A percentile compares a stretch with the other conserved stretches of the same genome.
phyloP scores from a whole-genome alignment of 192 early-diverging fungal genomes.

The Coemansia interrupta region DNA sequence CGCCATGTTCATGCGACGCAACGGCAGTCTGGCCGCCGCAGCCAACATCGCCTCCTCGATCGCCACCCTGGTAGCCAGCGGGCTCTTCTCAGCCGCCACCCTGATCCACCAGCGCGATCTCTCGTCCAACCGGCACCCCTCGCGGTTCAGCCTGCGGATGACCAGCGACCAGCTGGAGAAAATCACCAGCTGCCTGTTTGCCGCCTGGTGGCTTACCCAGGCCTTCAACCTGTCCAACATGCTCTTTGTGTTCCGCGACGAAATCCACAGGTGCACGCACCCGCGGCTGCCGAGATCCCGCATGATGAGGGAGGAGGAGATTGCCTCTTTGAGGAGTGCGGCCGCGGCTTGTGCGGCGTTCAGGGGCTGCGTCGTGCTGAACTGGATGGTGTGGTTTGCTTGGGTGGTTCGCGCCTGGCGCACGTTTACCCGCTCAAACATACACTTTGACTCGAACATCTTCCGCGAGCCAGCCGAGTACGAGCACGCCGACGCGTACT shows the following conservation, averaged over 20 bases:
- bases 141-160: conserved; percentile 24
- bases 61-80: conserved; percentile 23
- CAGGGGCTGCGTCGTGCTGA: conserved; percentile 33
- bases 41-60: conserved; percentile 23
- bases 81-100: conserved; percentile 21
- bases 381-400: conserved; percentile 35
- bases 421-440: conserved; percentile 23
- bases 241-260: conserved; percentile 40
- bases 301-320: background rate
- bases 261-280: conserved; percentile 27
- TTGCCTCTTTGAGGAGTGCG: background rate
- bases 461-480: conserved; percentile 28
- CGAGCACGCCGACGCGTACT: conserved; percentile 14
- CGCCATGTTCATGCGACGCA: conserved; percentile 40
- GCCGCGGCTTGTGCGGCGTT: conserved; percentile 34
- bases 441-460: conserved; percentile 45
- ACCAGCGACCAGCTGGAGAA: conserved; percentile 18
- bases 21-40: conserved; percentile 34
- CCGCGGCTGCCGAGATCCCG: conserved; percentile 1
- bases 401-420: conserved; percentile 43
- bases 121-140: background rate
- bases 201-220: conserved; percentile 46
- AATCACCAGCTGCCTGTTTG: conserved; percentile 26
- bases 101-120: conserved; percentile 14
- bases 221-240: conserved; percentile 34